Conservation (phyloP, 805 yeast genomes). For the Starmerella powellii region DNA sequence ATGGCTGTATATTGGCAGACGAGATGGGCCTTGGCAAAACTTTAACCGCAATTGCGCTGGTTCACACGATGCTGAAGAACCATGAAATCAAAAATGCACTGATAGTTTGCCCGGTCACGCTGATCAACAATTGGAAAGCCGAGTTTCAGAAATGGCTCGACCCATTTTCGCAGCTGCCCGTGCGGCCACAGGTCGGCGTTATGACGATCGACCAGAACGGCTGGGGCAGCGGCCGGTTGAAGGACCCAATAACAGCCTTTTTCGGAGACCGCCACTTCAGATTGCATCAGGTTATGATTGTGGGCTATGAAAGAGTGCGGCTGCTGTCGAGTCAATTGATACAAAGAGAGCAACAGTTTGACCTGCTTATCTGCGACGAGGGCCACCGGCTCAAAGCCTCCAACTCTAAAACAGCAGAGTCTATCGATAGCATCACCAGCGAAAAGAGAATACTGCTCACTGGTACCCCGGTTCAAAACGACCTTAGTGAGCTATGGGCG, state of each 20-base stretch:
- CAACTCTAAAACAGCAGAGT: conserved; percentile 57
- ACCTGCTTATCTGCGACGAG: conserved; percentile 81
- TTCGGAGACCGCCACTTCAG: conserved; percentile 50
- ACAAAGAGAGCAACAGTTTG: conserved; percentile 31
- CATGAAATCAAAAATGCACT: conserved; percentile 42
- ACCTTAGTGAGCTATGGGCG: conserved; percentile 67
- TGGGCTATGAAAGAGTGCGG: conserved; percentile 80
- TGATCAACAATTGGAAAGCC: conserved; percentile 73
- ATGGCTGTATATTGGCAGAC: conserved; percentile 84
- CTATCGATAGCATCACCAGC: conserved; percentile 44
- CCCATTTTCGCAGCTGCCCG: too few relatives aligned
- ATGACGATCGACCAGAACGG: conserved; percentile 41
- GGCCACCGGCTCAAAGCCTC: conserved; percentile 81
- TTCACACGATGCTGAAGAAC: conserved; percentile 64
- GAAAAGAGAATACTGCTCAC: conserved; percentile 54
- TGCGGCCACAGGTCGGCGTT: conserved; percentile 46
- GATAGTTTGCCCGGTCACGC: conserved; percentile 83
- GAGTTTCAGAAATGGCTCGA: conserved; percentile 83
- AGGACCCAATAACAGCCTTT: conserved; percentile 12
- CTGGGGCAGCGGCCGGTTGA: conserved; percentile 13
- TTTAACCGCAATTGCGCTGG: conserved; percentile 64
- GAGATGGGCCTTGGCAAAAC: conserved; percentile 97
- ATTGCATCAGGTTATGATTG: conserved; percentile 67
- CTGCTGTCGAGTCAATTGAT: conserved; percentile 23
- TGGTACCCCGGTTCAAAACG: conserved; percentile 93